Base-by-base conservation (phyloP, 257 asterid species). In the Eustoma russellianum region DNA sequence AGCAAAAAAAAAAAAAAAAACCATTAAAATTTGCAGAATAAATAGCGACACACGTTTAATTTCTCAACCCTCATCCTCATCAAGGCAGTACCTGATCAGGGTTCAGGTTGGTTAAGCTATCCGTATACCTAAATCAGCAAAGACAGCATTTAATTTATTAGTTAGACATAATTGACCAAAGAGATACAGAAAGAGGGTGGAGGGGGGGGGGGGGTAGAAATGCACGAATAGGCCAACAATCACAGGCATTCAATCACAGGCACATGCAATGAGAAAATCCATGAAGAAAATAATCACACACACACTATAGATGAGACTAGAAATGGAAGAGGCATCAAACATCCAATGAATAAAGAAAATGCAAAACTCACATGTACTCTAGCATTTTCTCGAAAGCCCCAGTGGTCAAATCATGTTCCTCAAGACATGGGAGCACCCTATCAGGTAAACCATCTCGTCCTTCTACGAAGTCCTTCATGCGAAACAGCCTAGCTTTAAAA, bases 401-500 rank as follows among this genome's bases (percentile, higher is more conserved):
- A 33, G 67, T 48, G 56, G 86, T 82, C 74, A 86, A 71, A 72
- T 86, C 95, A 78, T 86, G 83, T 70, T 90, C 98, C 55, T 83
- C 93, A 30, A 90, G 82, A 68, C 88, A 82, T 2, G 91, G 94
- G 66, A 90, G 79, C 59, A 70, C 55, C 48, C 64, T 53, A 57
- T 70, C 66, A 51, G 79, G 76, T 65, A 70, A 64, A 56, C 53
- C 56, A 60, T 74, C 78, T 43, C 66, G 75, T 61, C 79, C 88
- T 57, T 76, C 76, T 58, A 69, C 79, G 62, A 82, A 90, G 65
- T 83, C 85, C 9, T 77, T 69, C 75, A 81, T 79, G 49, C 85
- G 86, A n/a, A 88, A 79, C 66, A 90, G 64, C 59, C 96, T 83
- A n/a, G 98, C 81, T 77, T 73, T 90, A 61, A 90, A 90, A 69